phyloP scores from a whole-genome alignment of 1,284 basidiomycete genomes.

The Marasmius oreades region DNA sequence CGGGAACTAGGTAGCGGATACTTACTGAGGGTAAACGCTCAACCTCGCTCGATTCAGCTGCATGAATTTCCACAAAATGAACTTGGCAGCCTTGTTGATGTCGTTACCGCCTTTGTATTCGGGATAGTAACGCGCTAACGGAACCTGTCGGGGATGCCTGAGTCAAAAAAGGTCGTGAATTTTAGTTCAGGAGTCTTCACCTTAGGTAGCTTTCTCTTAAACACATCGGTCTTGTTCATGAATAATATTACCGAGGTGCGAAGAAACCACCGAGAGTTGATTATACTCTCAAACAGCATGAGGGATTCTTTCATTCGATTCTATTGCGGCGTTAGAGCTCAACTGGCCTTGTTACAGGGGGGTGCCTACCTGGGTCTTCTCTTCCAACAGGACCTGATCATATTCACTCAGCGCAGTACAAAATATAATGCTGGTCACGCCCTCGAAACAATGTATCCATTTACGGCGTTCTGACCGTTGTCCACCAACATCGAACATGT shows the following conservation, averaged over 20 bases:
- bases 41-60: constrained; percentile 87
- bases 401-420: constrained; percentile 93
- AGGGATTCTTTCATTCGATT: constrained; percentile 96
- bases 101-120: constrained; percentile 93
- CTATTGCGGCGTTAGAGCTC: constrained; percentile 32
- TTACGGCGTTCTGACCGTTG: constrained; percentile 95
- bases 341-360: background rate
- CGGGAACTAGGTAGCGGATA: constrained; percentile 18
- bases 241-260: constrained; percentile 92
- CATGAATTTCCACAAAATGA: constrained; percentile 96
- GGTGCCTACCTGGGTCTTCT: background rate
- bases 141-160: constrained; percentile 41
- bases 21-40: constrained; percentile 90
- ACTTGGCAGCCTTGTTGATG: constrained; percentile 97
- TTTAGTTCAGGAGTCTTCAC: constrained; percentile 25
- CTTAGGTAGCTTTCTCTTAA: constrained; percentile 91
- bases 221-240: constrained; percentile 94
- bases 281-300: constrained; percentile 90
- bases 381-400: constrained; percentile 51
- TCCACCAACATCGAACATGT: constrained; percentile 92
- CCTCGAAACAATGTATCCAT: constrained; percentile 94
- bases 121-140: constrained; percentile 87
- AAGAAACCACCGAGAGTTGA: constrained; percentile 97
- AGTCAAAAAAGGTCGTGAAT: background rate
- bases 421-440: constrained; percentile 93